phyloP scores from a whole-genome alignment of 805 yeast genomes.

The Yarrowia keelungensis region DNA sequence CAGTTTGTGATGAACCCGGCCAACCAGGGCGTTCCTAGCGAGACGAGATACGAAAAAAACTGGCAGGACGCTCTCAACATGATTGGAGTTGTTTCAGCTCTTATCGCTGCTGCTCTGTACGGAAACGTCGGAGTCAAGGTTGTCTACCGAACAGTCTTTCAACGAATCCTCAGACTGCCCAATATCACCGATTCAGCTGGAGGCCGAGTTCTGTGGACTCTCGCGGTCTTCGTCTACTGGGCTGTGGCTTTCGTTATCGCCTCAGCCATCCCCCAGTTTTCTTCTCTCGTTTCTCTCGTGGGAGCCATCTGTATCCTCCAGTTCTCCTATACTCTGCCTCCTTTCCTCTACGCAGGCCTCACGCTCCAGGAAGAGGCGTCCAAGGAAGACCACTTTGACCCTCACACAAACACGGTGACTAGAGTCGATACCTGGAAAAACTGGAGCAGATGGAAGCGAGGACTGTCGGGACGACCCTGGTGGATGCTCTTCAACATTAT shows the following conservation, averaged over 20 bases:
- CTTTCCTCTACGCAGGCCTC: slow-evolving; percentile 44
- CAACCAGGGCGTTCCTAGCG: slow-evolving; percentile 53
- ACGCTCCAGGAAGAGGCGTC: slow-evolving; percentile 47
- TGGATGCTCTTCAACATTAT: slow-evolving; percentile 44
- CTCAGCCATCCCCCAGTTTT: slow-evolving; percentile 56
- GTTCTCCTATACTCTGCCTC: slow-evolving; percentile 57
- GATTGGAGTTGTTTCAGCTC: slow-evolving; percentile 51
- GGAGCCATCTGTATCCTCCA: slow-evolving; percentile 57
- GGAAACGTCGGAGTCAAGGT: slow-evolving; percentile 58
- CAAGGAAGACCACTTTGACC: slow-evolving; percentile 47
- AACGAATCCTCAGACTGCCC: slow-evolving; percentile 47
- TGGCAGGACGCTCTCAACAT: slow-evolving; percentile 54
- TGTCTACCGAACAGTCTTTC: slow-evolving; percentile 53
- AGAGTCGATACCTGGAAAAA: slow-evolving; percentile 49
- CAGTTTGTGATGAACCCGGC: slow-evolving; percentile 56
- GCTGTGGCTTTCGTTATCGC: slow-evolving; percentile 55
- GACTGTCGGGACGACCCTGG: slow-evolving; percentile 42
- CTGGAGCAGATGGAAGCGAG: slow-evolving; percentile 52
- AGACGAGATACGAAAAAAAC: slow-evolving; percentile 44
- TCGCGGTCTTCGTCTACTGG: slow-evolving; percentile 54
- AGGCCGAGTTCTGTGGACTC: slow-evolving; percentile 53
- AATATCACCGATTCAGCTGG: slow-evolving; percentile 50
- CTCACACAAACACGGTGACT: slow-evolving; percentile 41
- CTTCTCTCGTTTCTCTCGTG: slow-evolving; percentile 51
- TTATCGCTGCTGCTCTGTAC: slow-evolving; percentile 56